A percentile compares a stretch with the other conserved stretches of the same genome.
Evolutionary conservation across 2,329 filamentous ascomycete genomes (phyloP).

Genomic region (Pseudogymnoascus sp.): DNA sequence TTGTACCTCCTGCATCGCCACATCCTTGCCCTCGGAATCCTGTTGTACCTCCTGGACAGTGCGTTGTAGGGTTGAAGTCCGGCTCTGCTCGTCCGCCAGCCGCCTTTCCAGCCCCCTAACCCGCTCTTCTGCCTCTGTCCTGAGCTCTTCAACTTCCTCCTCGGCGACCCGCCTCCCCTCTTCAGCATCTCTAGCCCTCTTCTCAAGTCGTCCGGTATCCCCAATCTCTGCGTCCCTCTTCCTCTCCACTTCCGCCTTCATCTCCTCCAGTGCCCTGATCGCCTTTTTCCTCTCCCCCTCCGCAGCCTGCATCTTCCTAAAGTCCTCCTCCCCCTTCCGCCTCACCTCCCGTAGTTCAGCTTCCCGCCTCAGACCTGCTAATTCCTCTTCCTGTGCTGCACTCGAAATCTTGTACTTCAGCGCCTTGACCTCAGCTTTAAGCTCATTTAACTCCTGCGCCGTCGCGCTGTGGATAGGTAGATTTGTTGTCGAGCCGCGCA

Average conservation of each 20-base stretch:
- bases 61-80: constrained; percentile 50
- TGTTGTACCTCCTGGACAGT: constrained; percentile 43
- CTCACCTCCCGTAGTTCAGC: constrained; percentile 77
- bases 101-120: constrained; percentile 56
- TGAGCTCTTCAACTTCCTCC: constrained; percentile 73
- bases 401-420: constrained; percentile 83
- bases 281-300: constrained; percentile 48
- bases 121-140: constrained; percentile 58
- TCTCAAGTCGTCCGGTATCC: constrained; percentile 60
- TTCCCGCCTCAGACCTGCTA: constrained; percentile 69
- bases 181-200: constrained; percentile 60
- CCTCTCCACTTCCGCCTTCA: constrained; percentile 46
- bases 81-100: constrained; percentile 52
- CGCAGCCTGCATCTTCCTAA: constrained; percentile 55
- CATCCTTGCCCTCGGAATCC: constrained; percentile 34
- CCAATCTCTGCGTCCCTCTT: constrained; percentile 42
- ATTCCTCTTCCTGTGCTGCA: constrained; percentile 78
- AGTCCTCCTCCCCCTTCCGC: constrained; percentile 77
- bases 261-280: constrained; percentile 40
- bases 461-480: constrained; percentile 22
- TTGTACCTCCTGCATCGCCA: constrained; percentile 26
- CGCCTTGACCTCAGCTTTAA: constrained; percentile 83
- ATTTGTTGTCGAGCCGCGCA: constrained; percentile 45
- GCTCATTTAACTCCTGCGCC: constrained; percentile 54
- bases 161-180: constrained; percentile 67